Percentiles rank a stretch among this genome's conserved stretches.
phyloP scores from a whole-genome alignment of 495 filamentous ascomycete species.

The Aspergillus taichungensis region DNA sequence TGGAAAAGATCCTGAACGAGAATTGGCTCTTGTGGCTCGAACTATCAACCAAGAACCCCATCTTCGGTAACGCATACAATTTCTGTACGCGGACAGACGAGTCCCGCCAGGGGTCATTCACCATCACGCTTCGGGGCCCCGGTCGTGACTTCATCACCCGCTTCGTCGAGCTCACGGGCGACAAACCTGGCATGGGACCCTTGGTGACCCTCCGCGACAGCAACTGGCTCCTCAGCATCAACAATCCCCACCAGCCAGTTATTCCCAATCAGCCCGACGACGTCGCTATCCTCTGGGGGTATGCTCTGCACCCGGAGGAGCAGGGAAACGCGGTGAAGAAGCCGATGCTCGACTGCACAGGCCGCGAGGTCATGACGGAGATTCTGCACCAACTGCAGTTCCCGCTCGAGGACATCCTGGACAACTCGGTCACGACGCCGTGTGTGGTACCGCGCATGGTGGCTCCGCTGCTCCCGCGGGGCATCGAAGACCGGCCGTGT shows the following conservation, averaged over 20 bases:
- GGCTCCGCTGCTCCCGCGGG: constrained; percentile 22
- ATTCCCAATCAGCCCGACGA: constrained; percentile 24
- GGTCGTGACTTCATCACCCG: neutral
- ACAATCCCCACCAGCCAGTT: constrained; percentile 31
- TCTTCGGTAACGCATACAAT: constrained; percentile 33
- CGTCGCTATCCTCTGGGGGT: constrained; percentile 32
- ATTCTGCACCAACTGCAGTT: constrained; percentile 25
- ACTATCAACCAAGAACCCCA: constrained; percentile 13
- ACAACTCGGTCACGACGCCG: constrained; percentile 22
- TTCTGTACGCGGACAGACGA: constrained; percentile 29
- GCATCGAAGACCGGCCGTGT: constrained; percentile 21
- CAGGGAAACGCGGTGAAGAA: constrained; percentile 30
- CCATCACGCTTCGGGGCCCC: no score
- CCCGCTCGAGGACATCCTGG: constrained; percentile 11
- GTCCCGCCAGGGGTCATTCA: constrained; percentile 28
- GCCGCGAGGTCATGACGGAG: constrained; percentile 32
- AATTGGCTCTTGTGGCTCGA: constrained; percentile 28
- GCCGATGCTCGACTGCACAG: constrained; percentile 31
- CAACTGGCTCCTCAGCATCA: constrained; percentile 28
- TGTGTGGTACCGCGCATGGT: constrained; percentile 23
- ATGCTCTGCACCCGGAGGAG: constrained; percentile 24
- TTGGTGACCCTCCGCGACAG: constrained; percentile 29
- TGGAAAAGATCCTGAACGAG: constrained; percentile 20
- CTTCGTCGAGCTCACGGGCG: constrained; percentile 16
- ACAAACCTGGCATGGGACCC: constrained; percentile 19